Evolutionary conservation across 805 yeast genomes (phyloP), one percentile per base, ranked within the genome.

Genomic region (Sporopachydermia quercuum): DNA sequence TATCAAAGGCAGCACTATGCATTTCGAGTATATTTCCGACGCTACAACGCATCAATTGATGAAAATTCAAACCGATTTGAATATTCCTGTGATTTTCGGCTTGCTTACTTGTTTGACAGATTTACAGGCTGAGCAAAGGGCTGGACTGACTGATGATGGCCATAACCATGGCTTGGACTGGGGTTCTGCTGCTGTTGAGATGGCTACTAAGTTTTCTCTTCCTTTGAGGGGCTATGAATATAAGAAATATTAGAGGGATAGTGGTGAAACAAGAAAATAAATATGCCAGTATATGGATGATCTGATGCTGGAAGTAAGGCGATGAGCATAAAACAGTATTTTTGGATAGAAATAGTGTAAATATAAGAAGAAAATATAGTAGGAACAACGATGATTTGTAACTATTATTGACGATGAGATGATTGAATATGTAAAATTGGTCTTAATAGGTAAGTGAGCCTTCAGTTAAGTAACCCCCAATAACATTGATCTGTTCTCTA

Each of bases 171-270:
- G 98, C 47, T 84, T 73, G 54, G 98, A 91, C 59, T 89, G 98
- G 98, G 98, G 94, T 49, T 87, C 93, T 27, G 96, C 96, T 40
- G 98, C 98, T 13, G 95, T 91, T 18, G 98, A 89, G 65, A 89
- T 91, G 97, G 78, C 73, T 3, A 39, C 54, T 13, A 74, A 74
- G 49, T 72, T 57, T 43, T 42, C 39, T 18, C 43, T 23, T 8
- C 30, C 30, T 8, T 23, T 23, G n/a, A n/a, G n/a, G n/a, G n/a
- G n/a, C n/a, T n/a, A n/a, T n/a, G n/a, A n/a, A n/a, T n/a, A n/a
- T n/a, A n/a, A n/a, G n/a, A n/a, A n/a, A n/a, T n/a, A n/a, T n/a
- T n/a, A n/a, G n/a, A n/a, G n/a, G n/a, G n/a, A n/a, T n/a, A n/a
- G n/a, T n/a, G n/a, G n/a, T n/a, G n/a, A n/a, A n/a, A n/a, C n/a